These are phyloP conservation scores for Nothomitra cinnamomea DNA, from an alignment of 2,329 filamentous ascomycete genomes.

Conservation along the genomic window DNA sequence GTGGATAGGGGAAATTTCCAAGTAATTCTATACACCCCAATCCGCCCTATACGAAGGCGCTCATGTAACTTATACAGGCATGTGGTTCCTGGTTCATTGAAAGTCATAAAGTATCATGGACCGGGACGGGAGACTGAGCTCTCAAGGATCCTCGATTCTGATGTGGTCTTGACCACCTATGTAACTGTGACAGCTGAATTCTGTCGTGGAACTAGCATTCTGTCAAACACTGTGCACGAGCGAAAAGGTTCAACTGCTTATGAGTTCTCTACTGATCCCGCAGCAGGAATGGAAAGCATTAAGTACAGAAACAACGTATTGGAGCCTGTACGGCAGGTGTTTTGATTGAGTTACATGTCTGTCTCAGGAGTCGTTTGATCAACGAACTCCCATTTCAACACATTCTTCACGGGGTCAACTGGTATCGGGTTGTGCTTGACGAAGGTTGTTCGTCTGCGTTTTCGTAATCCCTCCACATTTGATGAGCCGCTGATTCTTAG, in stretches of 20 bases:
- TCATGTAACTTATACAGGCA: conserved; percentile 17
- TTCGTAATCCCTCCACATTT: background rate
- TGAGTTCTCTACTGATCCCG: too few relatives aligned
- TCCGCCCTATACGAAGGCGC: background rate
- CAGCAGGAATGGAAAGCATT: too few relatives aligned
- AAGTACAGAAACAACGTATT: too few relatives aligned
- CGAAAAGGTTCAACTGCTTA: too few relatives aligned
- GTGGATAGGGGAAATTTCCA: conserved; percentile 23
- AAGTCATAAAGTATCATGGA: conserved; percentile 23
- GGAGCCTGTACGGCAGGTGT: too few relatives aligned
- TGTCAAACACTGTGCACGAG: too few relatives aligned
- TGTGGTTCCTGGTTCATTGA: conserved; percentile 15
- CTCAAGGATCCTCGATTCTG: conserved; percentile 17
- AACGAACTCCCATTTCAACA: too few relatives aligned
- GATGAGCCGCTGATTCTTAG: background rate
- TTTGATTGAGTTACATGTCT: too few relatives aligned
- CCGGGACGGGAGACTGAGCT: conserved; percentile 14
- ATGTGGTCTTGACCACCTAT: conserved; percentile 32
- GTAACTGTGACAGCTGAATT: conserved; percentile 26
- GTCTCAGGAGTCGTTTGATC: too few relatives aligned
- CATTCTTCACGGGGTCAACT: conserved; percentile 21
- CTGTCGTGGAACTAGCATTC: conserved; percentile 10
- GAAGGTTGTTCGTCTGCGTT: conserved; percentile 22
- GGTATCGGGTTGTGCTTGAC: conserved; percentile 28
- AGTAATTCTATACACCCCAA: conserved; percentile 14